Evolutionary conservation across 2,329 filamentous ascomycete genomes (phyloP).

Genomic region (Botrytis porri): DNA sequence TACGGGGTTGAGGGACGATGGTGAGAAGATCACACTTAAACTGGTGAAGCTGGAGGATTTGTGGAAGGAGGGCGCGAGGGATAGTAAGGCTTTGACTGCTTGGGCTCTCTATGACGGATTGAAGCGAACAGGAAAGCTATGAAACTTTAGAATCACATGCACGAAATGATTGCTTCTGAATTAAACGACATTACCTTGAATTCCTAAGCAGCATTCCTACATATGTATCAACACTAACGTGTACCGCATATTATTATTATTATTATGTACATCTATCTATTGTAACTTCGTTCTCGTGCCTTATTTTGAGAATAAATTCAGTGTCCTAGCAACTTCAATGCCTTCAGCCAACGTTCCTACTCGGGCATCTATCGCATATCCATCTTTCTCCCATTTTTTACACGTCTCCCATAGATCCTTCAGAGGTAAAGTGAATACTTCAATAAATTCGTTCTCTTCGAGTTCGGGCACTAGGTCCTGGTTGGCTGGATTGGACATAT

Average conservation of each 20-base stretch:
- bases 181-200: background rate
- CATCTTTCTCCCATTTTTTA: slow-evolving; percentile 43
- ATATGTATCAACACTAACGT: background rate
- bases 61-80: slow-evolving; percentile 56
- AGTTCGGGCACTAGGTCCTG: slow-evolving; percentile 46
- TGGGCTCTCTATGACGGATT: slow-evolving; percentile 58
- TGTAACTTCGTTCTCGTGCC: background rate
- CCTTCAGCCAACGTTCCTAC: slow-evolving; percentile 42
- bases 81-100: slow-evolving; percentile 59
- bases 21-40: slow-evolving; percentile 61
- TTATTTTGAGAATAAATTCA: slow-evolving; percentile 33
- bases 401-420: slow-evolving; percentile 47
- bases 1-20: slow-evolving; percentile 55
- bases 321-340: slow-evolving; percentile 40
- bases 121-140: slow-evolving; percentile 39
- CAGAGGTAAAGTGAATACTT: slow-evolving; percentile 49
- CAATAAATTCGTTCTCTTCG: slow-evolving; percentile 53
- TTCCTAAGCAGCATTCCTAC: background rate
- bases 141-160: background rate
- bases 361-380: slow-evolving; percentile 42
- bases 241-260: background rate
- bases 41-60: slow-evolving; percentile 55
- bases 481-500: slow-evolving; percentile 46
- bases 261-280: background rate
- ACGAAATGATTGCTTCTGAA: background rate